Evolutionary conservation across 805 yeast species (phyloP), one percentile per base, ranked within the genome.

Genomic region (Isabelozyma pseudorhagii): DNA sequence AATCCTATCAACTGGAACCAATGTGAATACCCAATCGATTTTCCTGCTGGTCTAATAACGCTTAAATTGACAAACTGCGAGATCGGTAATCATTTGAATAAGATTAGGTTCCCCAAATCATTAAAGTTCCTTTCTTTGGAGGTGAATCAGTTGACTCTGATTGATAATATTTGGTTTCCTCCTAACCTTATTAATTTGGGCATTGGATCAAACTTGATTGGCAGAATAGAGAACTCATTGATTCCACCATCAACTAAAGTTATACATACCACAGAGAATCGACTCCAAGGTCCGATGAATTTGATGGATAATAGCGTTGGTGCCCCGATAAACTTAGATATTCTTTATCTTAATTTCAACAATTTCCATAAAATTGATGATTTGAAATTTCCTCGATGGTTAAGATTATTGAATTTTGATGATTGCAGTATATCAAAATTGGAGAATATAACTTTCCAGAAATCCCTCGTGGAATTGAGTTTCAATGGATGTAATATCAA

Each of bases 231-330:
- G 1, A 36, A 50, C n/a, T 55, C 49, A 25, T 42, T 44, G 25
- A 38, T 61, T 5, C 61, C 64, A 4, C 29, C 46, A 3, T 17
- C 47, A 8, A 50, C 53, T n/a, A 18, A 48, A 2, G 47, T 46
- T 3, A 5, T 62, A 10, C 56, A 59, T 44, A 49, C 58, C 6
- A 58, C 63, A 4, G 64, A 62, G 31, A 62, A 62, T 44, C 15
- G 27, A 11, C 25, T 61, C 4, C 10, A 45, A 3, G 56, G 50
- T 4, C 48, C 52, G 2, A 36, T 60, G 1, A 53, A 59, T 43
- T 48, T 62, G 5, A 39, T 45, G 4, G 40, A 28, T 4, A 61
- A 58, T 46, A 44, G 45, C 4, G 7, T 17, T 15, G 57, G 56
- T 2, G 57, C 54, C 38, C n/a, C 28, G 9, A 36, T 57, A 9